Conservation (phyloP, 371 early-diverging fungal species). For the Mucor velutinosus region DNA sequence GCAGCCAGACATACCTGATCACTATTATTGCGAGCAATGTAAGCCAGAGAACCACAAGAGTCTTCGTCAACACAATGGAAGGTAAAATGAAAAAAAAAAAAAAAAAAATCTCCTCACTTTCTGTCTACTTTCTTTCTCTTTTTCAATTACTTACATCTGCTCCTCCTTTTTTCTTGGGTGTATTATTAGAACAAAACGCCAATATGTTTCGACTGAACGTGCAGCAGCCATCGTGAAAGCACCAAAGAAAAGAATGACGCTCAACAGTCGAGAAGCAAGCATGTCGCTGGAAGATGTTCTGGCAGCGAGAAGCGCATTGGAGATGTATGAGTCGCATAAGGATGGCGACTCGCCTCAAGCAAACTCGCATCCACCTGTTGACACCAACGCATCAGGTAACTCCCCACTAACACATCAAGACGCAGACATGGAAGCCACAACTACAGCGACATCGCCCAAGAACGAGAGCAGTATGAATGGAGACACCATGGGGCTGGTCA, state of each 20-base stretch:
- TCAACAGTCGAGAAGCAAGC: slow-evolving; percentile 62
- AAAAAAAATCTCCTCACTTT: not conserved
- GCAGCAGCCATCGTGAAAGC: slow-evolving; percentile 17
- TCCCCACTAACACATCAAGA: not conserved
- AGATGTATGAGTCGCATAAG: slow-evolving; percentile 19
- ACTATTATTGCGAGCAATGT: slow-evolving; percentile 87
- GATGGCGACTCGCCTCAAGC: slow-evolving; percentile 1
- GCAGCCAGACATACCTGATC: slow-evolving; percentile 71
- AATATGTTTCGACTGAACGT: slow-evolving; percentile 20
- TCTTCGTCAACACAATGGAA: slow-evolving; percentile 23
- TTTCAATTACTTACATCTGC: not conserved
- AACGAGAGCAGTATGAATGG: not conserved
- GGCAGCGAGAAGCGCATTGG: slow-evolving; percentile 45
- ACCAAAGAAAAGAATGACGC: slow-evolving; percentile 61
- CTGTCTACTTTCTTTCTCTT: not conserved
- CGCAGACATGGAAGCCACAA: not conserved
- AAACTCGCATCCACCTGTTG: not conserved
- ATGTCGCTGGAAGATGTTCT: slow-evolving; percentile 58
- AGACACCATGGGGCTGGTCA: not conserved
- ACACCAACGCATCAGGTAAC: not conserved
- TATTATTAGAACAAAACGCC: slow-evolving; percentile 19
- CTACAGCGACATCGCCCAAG: not conserved
- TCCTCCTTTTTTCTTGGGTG: not conserved
- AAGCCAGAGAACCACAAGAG: slow-evolving; percentile 35
- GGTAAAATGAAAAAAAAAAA: slow-evolving; percentile 16